phyloP scores from a whole-genome alignment of 73 alveolate species.

The Halteria grandinella region DNA sequence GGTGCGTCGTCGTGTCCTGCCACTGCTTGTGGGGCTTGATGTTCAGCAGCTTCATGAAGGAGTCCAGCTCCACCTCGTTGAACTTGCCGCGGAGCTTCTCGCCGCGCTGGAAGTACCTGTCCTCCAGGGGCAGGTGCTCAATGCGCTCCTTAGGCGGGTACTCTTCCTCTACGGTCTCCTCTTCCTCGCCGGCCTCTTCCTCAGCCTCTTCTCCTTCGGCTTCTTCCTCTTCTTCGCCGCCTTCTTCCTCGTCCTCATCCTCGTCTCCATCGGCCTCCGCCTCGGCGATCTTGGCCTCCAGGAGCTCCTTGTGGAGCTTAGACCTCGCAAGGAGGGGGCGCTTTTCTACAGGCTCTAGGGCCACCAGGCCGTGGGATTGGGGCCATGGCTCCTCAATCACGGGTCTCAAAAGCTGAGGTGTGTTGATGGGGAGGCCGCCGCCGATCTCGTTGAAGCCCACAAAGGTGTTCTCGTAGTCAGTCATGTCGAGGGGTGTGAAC shows the following conservation, averaged over 20 bases:
- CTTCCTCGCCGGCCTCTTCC: slow-evolving; percentile 58
- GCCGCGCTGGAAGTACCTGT: background rate
- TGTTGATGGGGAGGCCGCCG: background rate
- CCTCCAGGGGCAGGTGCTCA: no score
- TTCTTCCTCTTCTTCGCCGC: slow-evolving; percentile 53
- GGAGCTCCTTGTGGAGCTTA: slow-evolving; percentile 13
- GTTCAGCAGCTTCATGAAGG: slow-evolving; percentile 67
- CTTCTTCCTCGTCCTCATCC: slow-evolving; percentile 60
- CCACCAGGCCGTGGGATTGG: background rate
- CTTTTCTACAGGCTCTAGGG: background rate
- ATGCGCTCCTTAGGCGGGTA: no score
- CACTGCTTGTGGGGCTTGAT: slow-evolving; percentile 49
- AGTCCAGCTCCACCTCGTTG: slow-evolving; percentile 58
- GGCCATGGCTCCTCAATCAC: slow-evolving; percentile 23
- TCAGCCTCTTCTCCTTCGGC: slow-evolving; percentile 67
- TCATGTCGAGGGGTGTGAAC: slow-evolving; percentile 65
- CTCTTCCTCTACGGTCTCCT: slow-evolving; percentile 22
- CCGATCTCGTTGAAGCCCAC: slow-evolving; percentile 51
- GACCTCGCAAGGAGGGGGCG: background rate
- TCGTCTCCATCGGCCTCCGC: slow-evolving; percentile 59
- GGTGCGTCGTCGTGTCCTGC: slow-evolving; percentile 54
- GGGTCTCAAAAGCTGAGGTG: background rate
- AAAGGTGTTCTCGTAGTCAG: slow-evolving; percentile 64
- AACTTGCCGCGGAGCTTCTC: slow-evolving; percentile 45
- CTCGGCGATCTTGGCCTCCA: slow-evolving; percentile 24